Evolutionary conservation across 352 stramenopile species (phyloP), one percentile per base, ranked within the genome.

Genomic region (Achlya hypogyna): DNA sequence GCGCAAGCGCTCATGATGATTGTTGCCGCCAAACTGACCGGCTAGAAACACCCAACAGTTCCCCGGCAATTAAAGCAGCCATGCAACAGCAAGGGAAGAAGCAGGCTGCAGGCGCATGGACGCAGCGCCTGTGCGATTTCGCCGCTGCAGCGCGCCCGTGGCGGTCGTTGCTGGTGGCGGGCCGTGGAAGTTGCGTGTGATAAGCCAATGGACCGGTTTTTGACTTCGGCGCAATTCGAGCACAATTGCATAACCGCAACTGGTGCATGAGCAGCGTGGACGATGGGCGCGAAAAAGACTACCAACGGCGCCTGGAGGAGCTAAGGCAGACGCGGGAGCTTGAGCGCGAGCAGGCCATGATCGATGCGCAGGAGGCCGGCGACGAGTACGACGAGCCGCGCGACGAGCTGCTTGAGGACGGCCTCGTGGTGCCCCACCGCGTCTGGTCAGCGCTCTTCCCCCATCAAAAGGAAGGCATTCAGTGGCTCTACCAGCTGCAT

Each of bases 401-500:
- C 18, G 60, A 67, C 32, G 60, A 67, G 28, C 27, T 58, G 28
- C 23, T 67, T 9, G 60, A 67, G 23, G 40, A 49, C 18, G 86
- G 86, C 0, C 73, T 94, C 35, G 71, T 79, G 10, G 78, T 96
- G 18, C 78, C 82, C 25, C 77, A 65, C 28, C 89, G 85, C 68
- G 79, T 93, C 51, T 76, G 91, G 69, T 75, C 78, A 31, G 79
- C 88, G 25, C 69, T 99, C 31, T 96, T 96, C 69, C 87, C 84
- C 8, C 98, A 99, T 71, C 96, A 99, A 75, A 78, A 85, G 25
- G 88, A 97, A 69, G 98, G 93, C 66, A 74, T 99, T 23, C 77
- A 96, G 63, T 99, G 97, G 97, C 88, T 99, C 71, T 98, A 97
- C 72, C 81, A 96, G 60, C 81, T 99, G 18, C 93, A 99, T 75